Conservation (phyloP, 2,329 filamentous ascomycete species). For the Mycosphaerelloides madeirae region DNA sequence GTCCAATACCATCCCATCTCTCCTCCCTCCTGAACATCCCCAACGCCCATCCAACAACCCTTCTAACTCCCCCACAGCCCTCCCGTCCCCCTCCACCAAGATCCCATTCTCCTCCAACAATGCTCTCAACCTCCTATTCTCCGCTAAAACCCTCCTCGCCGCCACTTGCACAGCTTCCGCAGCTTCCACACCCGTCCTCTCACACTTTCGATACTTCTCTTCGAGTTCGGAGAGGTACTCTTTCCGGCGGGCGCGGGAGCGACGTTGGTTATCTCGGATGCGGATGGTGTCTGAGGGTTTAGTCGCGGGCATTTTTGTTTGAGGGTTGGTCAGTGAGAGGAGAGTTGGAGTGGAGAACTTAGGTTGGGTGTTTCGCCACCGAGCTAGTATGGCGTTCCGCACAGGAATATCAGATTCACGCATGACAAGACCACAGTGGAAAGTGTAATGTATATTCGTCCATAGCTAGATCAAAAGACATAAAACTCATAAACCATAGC, state of each 20-base stretch:
- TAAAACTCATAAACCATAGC: no score
- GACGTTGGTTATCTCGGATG: conserved; percentile 71
- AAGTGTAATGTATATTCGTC: no score
- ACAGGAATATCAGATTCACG: no score
- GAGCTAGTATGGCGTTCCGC: no score
- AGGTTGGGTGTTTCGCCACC: no score
- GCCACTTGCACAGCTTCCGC: conserved; percentile 68
- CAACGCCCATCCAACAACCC: conserved; percentile 1
- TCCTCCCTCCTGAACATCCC: background rate
- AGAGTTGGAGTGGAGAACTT: conserved; percentile 3
- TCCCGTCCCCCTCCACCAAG: conserved; percentile 8
- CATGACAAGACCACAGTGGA: no score
- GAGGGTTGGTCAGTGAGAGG: background rate
- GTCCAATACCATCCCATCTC: background rate
- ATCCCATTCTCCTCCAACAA: conserved; percentile 57
- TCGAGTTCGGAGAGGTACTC: conserved; percentile 70
- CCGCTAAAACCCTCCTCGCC: conserved; percentile 62
- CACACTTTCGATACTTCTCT: conserved; percentile 57
- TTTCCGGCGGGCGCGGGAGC: conserved; percentile 68
- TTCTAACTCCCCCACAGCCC: conserved; percentile 5
- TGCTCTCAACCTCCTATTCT: conserved; percentile 61
- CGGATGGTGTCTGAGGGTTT: conserved; percentile 44
- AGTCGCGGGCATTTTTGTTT: no score
- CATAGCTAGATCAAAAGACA: no score
- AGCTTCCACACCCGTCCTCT: conserved; percentile 62